Evolutionary conservation across 768 basidiomycete species (phyloP).

Genomic region (Gyrodon lividus): DNA sequence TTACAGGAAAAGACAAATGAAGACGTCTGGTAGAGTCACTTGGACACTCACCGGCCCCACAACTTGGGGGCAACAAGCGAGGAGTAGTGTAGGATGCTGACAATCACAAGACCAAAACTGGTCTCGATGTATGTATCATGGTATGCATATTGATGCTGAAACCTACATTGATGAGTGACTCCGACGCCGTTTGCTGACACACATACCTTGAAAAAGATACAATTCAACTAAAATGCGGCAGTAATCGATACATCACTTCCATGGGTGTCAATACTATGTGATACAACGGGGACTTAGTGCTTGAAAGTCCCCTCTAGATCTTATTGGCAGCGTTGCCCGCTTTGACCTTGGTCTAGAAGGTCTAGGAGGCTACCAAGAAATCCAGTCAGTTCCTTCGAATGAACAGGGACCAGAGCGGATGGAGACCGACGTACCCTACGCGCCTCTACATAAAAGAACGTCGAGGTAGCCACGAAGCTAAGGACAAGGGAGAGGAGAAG

Average conservation of each 20-base stretch:
- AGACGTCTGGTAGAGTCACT: too few species aligned
- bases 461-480: constrained; percentile 27
- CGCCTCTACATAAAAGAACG: constrained; percentile 31
- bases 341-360: constrained; percentile 12
- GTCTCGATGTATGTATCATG: too few species aligned
- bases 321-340: not conserved
- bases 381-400: constrained; percentile 2
- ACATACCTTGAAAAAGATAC: not conserved
- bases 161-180: too few species aligned
- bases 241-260: constrained; percentile 22
- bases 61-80: not conserved
- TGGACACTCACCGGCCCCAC: too few species aligned
- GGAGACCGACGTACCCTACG: constrained; percentile 21
- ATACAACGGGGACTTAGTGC: constrained; percentile 23
- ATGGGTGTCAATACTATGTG: not conserved
- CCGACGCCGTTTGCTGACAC: not conserved
- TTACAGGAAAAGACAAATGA: too few species aligned
- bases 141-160: too few species aligned
- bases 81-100: not conserved
- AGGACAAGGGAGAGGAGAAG: constrained; percentile 29
- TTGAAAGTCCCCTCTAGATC: constrained; percentile 25
- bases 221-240: constrained; percentile 9
- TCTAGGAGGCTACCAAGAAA: constrained; percentile 18
- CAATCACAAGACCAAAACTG: too few species aligned
- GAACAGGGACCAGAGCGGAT: not conserved